Base-by-base conservation (phyloP, 306 rosid species). In the Argentina anserina region DNA sequence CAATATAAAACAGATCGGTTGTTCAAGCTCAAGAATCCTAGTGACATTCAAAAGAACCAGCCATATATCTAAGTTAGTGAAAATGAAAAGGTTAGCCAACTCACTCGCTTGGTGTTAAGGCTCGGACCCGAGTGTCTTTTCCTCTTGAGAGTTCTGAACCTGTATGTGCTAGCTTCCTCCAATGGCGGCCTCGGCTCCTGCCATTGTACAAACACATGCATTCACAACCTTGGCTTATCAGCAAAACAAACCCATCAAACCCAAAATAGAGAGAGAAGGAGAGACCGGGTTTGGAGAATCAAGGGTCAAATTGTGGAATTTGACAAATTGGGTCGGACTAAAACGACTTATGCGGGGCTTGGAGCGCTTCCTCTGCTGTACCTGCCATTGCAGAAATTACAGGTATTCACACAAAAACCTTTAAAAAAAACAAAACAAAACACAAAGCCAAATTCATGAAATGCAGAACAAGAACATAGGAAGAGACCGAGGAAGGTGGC, bases 31-130 rank as follows among this genome's bases (percentile, higher is more conserved):
- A 53, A 53, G 29, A 53, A 53, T 53, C 60, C 3, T 64, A 53
- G 60, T 53, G 2, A 53, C 60, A 53, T 2, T n/a, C 10, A 21
- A 17, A 21, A 18, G 21, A 47, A 47, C 10, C 10, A 4, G 34
- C n/a, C n/a, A 49, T 0, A 1, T 10, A n/a, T 47, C 23, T 3
- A 47, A 50, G n/a, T 6, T 20, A 20, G 12, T 50, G 53, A 23
- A 29, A 21, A 29, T 2, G 72, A 29, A 46, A 67, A 67, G 18
- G 4, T 20, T 28, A 17, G 15, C 14, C 14, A 25, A 25, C 72
- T 67, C 42, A 67, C 58, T 69, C 31, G 45, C 7, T 47, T 69
- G 73, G 42, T 33, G 42, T 18, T 10, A 47, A 26, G 73, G 73
- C 26, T 33, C 0, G 31, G 46, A 47, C 73, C 9, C 17, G 20